phyloP scores from a whole-genome alignment of 306 rosid genomes.

The Castanea mollissima region DNA sequence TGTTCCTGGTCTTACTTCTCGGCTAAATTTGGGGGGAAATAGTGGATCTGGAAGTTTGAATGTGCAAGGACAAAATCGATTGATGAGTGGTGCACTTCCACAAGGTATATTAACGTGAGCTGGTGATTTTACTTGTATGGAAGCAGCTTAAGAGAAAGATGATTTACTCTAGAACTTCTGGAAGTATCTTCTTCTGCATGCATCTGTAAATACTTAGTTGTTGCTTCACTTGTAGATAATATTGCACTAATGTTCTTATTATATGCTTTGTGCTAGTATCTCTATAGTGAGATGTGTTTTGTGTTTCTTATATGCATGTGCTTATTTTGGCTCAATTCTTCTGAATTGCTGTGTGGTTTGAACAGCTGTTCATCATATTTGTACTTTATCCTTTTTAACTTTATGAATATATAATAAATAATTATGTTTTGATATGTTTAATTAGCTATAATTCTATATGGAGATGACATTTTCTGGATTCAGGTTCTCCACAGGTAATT shows the following conservation, averaged over 20 bases:
- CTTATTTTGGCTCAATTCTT: background rate
- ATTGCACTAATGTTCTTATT: background rate
- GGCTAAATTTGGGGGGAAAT: constrained; percentile 68
- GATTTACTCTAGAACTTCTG: constrained; percentile 10
- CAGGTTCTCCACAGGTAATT: constrained; percentile 92
- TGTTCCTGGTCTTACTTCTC: constrained; percentile 86
- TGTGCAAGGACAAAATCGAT: constrained; percentile 87
- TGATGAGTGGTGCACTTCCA: constrained; percentile 86
- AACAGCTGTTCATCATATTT: background rate
- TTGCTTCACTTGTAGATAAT: background rate
- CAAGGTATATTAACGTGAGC: constrained; percentile 61
- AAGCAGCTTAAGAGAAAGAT: background rate
- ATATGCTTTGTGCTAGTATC: background rate
- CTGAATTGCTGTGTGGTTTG: background rate
- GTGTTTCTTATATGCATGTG: background rate
- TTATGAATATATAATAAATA: too few species aligned
- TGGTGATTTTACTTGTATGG: background rate
- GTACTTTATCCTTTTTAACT: background rate
- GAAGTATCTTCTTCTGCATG: background rate
- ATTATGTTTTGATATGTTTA: background rate
- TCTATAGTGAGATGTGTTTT: background rate
- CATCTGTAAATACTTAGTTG: background rate
- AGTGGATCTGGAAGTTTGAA: constrained; percentile 81
- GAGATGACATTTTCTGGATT: constrained; percentile 38
- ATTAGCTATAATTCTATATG: background rate